These are phyloP conservation scores for Pleurotus tuber-regium DNA, from an alignment of 768 basidiomycete species.

Conservation along the genomic window DNA sequence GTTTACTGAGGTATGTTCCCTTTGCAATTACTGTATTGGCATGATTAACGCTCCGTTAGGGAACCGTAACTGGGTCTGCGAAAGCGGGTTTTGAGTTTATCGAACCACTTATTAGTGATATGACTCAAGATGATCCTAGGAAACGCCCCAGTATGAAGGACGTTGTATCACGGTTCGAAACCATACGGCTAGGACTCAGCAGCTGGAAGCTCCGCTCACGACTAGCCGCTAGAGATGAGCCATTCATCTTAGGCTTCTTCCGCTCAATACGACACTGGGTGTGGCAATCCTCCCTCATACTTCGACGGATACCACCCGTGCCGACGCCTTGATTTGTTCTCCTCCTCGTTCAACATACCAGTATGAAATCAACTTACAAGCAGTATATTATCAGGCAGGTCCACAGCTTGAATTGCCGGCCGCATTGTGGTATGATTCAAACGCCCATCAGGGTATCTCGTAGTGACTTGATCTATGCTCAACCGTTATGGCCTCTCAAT, in stretches of 20 bases:
- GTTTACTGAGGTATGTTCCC: constrained; percentile 27
- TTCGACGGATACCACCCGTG: constrained; percentile 2
- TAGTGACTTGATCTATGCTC: no score
- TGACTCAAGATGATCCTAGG: constrained; percentile 33
- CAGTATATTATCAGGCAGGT: no score
- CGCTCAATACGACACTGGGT: constrained; percentile 5
- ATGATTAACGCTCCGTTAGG: background rate
- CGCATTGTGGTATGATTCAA: no score
- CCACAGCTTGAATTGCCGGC: no score
- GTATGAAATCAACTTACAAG: background rate
- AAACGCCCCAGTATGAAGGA: constrained; percentile 36
- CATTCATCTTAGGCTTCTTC: background rate
- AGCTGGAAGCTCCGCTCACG: constrained; percentile 10
- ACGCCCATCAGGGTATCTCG: no score
- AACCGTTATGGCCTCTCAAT: no score
- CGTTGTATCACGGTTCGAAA: constrained; percentile 28
- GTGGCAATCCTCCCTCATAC: background rate
- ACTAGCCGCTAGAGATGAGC: background rate
- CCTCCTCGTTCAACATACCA: background rate
- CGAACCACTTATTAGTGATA: constrained; percentile 20
- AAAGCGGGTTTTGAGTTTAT: constrained; percentile 9
- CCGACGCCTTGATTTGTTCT: background rate
- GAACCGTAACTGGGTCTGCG: background rate
- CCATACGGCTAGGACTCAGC: constrained; percentile 9
- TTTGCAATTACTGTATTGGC: background rate